Percentiles rank a stretch among this genome's conserved stretches.
These are phyloP conservation scores for Pythium phragmitis DNA, from an alignment of 352 stramenopile genomes.

Conservation along the genomic window DNA sequence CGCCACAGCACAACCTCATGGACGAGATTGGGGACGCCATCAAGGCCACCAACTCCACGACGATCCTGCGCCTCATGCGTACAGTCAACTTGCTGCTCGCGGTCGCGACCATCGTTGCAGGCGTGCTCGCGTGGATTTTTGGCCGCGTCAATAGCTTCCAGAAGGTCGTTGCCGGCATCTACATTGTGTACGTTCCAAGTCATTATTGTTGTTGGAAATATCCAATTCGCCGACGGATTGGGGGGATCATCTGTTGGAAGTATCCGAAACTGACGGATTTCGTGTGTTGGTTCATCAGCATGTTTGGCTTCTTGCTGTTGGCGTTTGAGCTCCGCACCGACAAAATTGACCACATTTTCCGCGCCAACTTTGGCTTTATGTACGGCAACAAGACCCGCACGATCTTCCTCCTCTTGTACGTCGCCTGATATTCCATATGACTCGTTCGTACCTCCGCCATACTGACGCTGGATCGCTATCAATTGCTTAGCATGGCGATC, in stretches of 20 bases:
- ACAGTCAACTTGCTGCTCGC: conserved; percentile 75
- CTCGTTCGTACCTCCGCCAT: neutral
- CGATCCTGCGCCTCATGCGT: conserved; percentile 80
- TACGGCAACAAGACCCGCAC: conserved; percentile 88
- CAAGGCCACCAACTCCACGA: conserved; percentile 80
- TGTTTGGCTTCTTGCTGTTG: conserved; percentile 79
- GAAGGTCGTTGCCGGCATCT: conserved; percentile 81
- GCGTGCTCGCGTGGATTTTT: conserved; percentile 79
- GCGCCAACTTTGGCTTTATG: conserved; percentile 89
- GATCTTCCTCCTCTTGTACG: conserved; percentile 87
- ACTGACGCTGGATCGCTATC: neutral
- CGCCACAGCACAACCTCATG: conserved; percentile 69
- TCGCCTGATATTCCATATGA: conserved; percentile 9
- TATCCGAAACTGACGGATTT: conserved; percentile 1
- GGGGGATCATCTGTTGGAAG: no score
- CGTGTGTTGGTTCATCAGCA: conserved; percentile 30
- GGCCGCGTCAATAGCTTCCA: conserved; percentile 76
- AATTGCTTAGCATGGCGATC: conserved; percentile 71
- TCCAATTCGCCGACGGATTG: neutral
- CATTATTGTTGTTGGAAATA: neutral
- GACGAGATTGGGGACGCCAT: conserved; percentile 82
- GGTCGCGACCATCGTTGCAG: conserved; percentile 61
- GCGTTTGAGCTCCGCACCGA: conserved; percentile 84
- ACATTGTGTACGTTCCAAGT: conserved; percentile 72
- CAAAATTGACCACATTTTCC: conserved; percentile 75